Percentiles rank a stretch among this genome's conserved stretches.
These are phyloP conservation scores for Clarireedia monteithiana DNA, from an alignment of 2,329 filamentous ascomycete species.

Conservation along the genomic window DNA sequence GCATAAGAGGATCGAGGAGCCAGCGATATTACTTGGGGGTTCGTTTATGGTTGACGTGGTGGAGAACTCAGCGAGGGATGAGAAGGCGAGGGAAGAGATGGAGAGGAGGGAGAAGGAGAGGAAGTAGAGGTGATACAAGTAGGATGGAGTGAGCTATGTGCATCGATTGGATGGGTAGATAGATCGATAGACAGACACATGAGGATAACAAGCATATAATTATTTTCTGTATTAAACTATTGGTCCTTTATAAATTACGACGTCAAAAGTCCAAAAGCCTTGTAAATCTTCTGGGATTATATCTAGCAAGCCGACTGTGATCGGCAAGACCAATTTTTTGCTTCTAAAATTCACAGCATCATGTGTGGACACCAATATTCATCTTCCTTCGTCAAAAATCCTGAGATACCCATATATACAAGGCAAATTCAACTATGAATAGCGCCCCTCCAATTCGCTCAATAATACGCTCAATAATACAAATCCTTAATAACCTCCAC, in stretches of 20 bases:
- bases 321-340: no score
- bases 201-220: not conserved
- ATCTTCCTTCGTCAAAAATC: no score
- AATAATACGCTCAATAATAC: constrained; percentile 12
- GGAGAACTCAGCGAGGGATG: constrained; percentile 14
- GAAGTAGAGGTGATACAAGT: not conserved
- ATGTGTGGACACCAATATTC: no score
- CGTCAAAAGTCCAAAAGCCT: no score
- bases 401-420: no score
- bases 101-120: not conserved
- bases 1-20: constrained; percentile 69
- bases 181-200: not conserved
- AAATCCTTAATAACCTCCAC: constrained; percentile 41
- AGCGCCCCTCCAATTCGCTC: no score
- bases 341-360: no score
- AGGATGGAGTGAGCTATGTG: not conserved
- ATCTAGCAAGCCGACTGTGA: no score
- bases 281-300: no score
- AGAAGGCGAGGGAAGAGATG: constrained; percentile 5
- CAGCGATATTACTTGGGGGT: constrained; percentile 70
- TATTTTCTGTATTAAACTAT: no score
- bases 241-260: no score
- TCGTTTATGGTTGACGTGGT: constrained; percentile 34
- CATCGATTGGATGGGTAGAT: not conserved
- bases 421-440: no score